Percentiles rank a stretch among this genome's conserved stretches.
Conservation (phyloP, 2,329 filamentous ascomycete species). For the Beauveria pseudobassiana region DNA sequence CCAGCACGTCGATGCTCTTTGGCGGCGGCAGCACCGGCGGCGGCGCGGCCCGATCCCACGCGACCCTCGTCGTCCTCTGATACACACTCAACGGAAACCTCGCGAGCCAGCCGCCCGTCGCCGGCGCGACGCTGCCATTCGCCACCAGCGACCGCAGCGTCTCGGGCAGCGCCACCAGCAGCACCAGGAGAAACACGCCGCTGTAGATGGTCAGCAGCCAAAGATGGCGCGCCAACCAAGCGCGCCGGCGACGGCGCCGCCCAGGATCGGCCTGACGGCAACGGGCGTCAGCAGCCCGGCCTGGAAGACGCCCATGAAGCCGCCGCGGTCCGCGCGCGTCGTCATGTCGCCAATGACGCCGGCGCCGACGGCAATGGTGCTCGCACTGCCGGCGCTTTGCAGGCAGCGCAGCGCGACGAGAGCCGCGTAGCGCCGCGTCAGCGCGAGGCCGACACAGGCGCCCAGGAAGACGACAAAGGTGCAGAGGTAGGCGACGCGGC, state of each 20-base stretch:
- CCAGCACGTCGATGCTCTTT: constrained; percentile 36
- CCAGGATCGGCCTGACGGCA: constrained; percentile 40
- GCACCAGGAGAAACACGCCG: constrained; percentile 29
- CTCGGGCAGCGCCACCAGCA: constrained; percentile 39
- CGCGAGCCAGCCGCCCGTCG: constrained; percentile 9
- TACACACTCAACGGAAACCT: constrained; percentile 27
- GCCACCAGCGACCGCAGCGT: constrained; percentile 36
- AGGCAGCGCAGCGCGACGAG: constrained; percentile 43
- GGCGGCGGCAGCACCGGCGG: background rate
- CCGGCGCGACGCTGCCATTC: constrained; percentile 27
- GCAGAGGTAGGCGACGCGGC: constrained; percentile 40
- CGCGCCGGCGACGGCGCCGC: constrained; percentile 41
- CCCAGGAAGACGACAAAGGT: constrained; percentile 39
- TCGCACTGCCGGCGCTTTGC: constrained; percentile 45
- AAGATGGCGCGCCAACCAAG: constrained; percentile 46
- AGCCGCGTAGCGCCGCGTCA: constrained; percentile 35
- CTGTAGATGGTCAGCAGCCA: constrained; percentile 43
- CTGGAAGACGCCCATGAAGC: constrained; percentile 43
- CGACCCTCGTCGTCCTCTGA: constrained; percentile 21
- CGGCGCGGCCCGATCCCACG: constrained; percentile 5
- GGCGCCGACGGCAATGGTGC: constrained; percentile 44
- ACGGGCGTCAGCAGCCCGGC: constrained; percentile 26
- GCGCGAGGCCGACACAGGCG: constrained; percentile 39
- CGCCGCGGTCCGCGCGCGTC: constrained; percentile 47
- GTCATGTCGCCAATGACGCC: constrained; percentile 53